These are phyloP conservation scores for Saturnispora saitoi DNA, from an alignment of 805 yeast species.

Conservation along the genomic window DNA sequence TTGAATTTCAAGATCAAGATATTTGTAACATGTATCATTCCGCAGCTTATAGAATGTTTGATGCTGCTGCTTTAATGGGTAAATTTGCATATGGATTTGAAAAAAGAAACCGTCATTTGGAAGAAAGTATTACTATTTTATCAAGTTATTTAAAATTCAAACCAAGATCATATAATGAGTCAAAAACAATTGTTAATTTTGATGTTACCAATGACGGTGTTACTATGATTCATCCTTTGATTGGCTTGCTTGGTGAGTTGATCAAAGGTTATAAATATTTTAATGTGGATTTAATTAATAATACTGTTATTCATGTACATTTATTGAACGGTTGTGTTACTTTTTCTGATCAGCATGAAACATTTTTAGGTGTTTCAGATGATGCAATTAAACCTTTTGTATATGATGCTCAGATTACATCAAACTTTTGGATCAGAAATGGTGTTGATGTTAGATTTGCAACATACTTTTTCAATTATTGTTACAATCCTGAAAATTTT, in stretches of 20 bases:
- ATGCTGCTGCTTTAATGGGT: slow-evolving; percentile 21
- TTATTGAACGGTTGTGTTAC: slow-evolving; percentile 2
- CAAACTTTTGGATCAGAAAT: slow-evolving; percentile 69
- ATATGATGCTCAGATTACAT: slow-evolving; percentile 48
- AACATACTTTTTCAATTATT: slow-evolving; percentile 14
- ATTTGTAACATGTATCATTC: slow-evolving; percentile 44
- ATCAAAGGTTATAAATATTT: slow-evolving; percentile 29
- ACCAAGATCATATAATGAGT: background rate
- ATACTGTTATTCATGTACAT: slow-evolving; percentile 11
- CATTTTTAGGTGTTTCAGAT: slow-evolving; percentile 39
- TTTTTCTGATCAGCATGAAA: slow-evolving; percentile 9
- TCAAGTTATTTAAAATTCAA: slow-evolving; percentile 25
- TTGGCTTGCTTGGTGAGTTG: slow-evolving; percentile 44
- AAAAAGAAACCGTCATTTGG: slow-evolving; percentile 15
- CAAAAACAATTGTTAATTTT: slow-evolving; percentile 4
- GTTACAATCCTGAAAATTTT: slow-evolving; percentile 31
- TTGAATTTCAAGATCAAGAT: slow-evolving; percentile 41
- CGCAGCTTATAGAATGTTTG: slow-evolving; percentile 21
- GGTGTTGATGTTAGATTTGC: slow-evolving; percentile 36
- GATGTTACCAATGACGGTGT: slow-evolving; percentile 38
- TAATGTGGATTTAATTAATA: slow-evolving; percentile 13
- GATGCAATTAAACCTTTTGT: slow-evolving; percentile 53
- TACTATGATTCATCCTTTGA: slow-evolving; percentile 53
- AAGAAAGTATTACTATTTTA: slow-evolving; percentile 30
- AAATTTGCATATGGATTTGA: slow-evolving; percentile 20